Evolutionary conservation across 495 filamentous ascomycete genomes (phyloP).

Genomic region (Penicillium argentinense): DNA sequence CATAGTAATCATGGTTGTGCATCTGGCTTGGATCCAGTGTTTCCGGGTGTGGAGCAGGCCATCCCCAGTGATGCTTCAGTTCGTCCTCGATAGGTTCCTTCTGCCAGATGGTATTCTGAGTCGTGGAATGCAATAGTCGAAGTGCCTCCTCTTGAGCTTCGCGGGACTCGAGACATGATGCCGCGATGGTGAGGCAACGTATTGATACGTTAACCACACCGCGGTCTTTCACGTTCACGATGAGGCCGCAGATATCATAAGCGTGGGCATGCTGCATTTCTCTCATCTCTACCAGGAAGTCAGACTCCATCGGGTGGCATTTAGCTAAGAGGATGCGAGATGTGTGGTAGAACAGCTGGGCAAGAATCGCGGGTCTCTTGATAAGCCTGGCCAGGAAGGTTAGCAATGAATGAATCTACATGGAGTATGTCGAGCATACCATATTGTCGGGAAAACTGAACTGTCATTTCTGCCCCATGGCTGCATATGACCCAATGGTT

Average conservation of each 20-base stretch:
- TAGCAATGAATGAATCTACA: no score
- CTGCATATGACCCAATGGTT: constrained; percentile 74
- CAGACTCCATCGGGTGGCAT: constrained; percentile 66
- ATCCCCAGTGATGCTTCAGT: constrained; percentile 76
- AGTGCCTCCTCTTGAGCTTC: constrained; percentile 82
- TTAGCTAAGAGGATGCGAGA: constrained; percentile 78
- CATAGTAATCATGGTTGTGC: constrained; percentile 20
- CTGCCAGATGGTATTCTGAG: constrained; percentile 76
- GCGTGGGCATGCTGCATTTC: constrained; percentile 69
- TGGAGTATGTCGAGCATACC: no score
- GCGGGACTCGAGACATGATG: constrained; percentile 66
- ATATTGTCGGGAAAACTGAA: constrained; percentile 84
- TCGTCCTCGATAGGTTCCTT: constrained; percentile 65
- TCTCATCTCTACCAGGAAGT: constrained; percentile 59
- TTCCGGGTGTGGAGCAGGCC: constrained; percentile 46
- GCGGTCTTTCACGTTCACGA: constrained; percentile 77
- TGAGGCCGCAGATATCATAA: constrained; percentile 82
- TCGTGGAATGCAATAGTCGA: constrained; percentile 70
- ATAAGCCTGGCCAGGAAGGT: constrained; percentile 59
- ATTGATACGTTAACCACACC: constrained; percentile 76
- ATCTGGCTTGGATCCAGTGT: constrained; percentile 24
- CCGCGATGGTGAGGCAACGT: constrained; percentile 75
- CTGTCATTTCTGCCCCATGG: constrained; percentile 65
- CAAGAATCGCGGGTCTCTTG: constrained; percentile 77
- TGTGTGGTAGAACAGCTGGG: constrained; percentile 89